Conservation (phyloP, 345 rosid genomes). For the Citrus glauca region DNA sequence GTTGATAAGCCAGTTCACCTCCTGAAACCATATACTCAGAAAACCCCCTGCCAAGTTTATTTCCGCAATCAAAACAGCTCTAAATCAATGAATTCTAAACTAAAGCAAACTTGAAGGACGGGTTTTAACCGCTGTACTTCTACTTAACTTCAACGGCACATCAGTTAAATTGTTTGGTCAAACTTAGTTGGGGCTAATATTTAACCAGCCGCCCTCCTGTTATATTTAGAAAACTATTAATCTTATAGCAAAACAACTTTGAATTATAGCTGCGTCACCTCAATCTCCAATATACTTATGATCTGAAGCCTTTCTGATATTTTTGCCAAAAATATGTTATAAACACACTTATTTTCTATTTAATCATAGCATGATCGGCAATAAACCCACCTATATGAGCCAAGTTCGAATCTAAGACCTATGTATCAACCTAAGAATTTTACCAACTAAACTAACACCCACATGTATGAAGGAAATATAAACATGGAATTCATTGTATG, state of each 20-base stretch:
- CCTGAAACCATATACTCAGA: constrained; percentile 67
- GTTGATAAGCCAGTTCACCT: constrained; percentile 75
- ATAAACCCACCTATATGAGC: too few species aligned
- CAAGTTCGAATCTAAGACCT: too few species aligned
- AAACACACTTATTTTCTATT: too few species aligned
- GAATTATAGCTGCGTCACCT: neutral
- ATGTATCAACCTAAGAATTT: too few species aligned
- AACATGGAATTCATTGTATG: neutral
- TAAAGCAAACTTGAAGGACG: neutral
- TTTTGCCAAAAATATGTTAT: neutral
- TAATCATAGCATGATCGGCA: too few species aligned
- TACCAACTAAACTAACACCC: too few species aligned
- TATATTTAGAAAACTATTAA: too few species aligned
- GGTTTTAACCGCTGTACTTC: neutral
- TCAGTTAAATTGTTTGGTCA: neutral
- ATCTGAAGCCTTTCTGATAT: neutral
- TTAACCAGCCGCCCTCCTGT: neutral
- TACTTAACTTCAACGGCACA: neutral
- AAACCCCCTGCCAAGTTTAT: constrained; percentile 54
- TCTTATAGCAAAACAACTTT: too few species aligned
- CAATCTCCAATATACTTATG: too few species aligned
- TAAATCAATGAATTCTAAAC: neutral
- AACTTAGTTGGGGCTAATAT: neutral
- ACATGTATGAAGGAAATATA: too few species aligned
- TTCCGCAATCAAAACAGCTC: neutral